These are phyloP conservation scores for Metschnikowia picachoensis DNA, from an alignment of 805 yeast species.

Conservation along the genomic window DNA sequence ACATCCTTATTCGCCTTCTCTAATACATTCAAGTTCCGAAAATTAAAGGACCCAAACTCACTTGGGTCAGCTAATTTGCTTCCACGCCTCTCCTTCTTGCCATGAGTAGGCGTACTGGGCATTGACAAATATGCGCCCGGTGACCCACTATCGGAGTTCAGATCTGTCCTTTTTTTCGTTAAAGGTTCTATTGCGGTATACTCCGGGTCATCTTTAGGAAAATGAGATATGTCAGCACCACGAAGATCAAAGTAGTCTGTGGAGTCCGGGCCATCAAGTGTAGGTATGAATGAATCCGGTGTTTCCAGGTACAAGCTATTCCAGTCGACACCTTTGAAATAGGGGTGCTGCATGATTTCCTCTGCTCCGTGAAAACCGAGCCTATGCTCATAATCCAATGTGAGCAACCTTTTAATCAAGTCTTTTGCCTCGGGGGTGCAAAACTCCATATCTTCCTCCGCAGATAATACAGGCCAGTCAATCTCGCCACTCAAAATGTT, in stretches of 20 bases:
- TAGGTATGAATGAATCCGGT: slow-evolving; percentile 77
- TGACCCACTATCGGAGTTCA: slow-evolving; percentile 22
- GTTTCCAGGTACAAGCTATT: slow-evolving; percentile 60
- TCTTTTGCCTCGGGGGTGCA: slow-evolving; percentile 71
- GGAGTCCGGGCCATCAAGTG: slow-evolving; percentile 70
- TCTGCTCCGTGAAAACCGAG: slow-evolving; percentile 76
- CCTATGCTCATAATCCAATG: slow-evolving; percentile 60
- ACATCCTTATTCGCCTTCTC: slow-evolving; percentile 94
- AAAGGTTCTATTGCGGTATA: slow-evolving; percentile 27
- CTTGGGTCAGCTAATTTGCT: slow-evolving; percentile 66
- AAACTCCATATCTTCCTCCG: slow-evolving; percentile 47
- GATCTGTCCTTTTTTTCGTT: slow-evolving; percentile 45
- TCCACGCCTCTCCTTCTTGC: slow-evolving; percentile 63
- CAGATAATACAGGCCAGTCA: slow-evolving; percentile 75
- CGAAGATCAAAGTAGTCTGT: slow-evolving; percentile 89
- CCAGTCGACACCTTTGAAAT: slow-evolving; percentile 75
- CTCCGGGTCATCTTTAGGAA: slow-evolving; percentile 46
- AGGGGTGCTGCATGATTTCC: slow-evolving; percentile 77
- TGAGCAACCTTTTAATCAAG: slow-evolving; percentile 59
- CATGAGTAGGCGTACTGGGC: slow-evolving; percentile 18
- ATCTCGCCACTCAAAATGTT: slow-evolving; percentile 72
- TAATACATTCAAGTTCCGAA: slow-evolving; percentile 81
- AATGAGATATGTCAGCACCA: slow-evolving; percentile 74
- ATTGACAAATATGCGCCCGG: slow-evolving; percentile 14
- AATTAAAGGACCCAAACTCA: slow-evolving; percentile 91